Conservation (phyloP, 2,329 filamentous ascomycete genomes). For the Aspergillus pseudoglaucus region DNA sequence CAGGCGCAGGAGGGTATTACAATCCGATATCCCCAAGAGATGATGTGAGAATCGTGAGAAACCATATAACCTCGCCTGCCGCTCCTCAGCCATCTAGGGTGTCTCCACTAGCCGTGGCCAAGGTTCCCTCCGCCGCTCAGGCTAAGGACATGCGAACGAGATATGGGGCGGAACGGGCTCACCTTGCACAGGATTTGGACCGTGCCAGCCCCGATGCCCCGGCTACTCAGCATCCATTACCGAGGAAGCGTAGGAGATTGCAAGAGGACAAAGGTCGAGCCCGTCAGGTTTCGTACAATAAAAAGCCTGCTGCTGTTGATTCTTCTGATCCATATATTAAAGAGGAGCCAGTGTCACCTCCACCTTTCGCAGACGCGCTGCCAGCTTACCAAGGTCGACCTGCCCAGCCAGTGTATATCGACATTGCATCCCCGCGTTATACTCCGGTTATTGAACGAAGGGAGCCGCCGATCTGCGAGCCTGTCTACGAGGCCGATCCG, state of each 20-base stretch:
- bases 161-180: constrained; percentile 20
- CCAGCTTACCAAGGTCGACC: constrained; percentile 29
- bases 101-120: constrained; percentile 50
- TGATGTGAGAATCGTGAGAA: constrained; percentile 60
- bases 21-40: constrained; percentile 31
- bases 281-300: constrained; percentile 28
- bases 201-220: constrained; percentile 40
- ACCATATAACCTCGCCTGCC: constrained; percentile 65
- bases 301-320: constrained; percentile 26
- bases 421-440: constrained; percentile 37
- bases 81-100: constrained; percentile 71
- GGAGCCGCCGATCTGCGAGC: constrained; percentile 22
- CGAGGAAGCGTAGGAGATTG: constrained; percentile 48
- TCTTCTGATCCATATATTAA: constrained; percentile 52
- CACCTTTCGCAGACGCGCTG: constrained; percentile 45
- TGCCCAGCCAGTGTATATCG: constrained; percentile 44
- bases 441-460: constrained; percentile 29
- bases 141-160: constrained; percentile 45
- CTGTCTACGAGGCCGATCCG: constrained; percentile 30
- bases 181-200: constrained; percentile 25
- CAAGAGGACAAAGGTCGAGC: constrained; percentile 30
- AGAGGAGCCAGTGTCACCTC: constrained; percentile 57
- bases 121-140: constrained; percentile 48
- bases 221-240: constrained; percentile 34
- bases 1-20: constrained; percentile 28